These are phyloP conservation scores for Pythium biforme DNA, from an alignment of 352 stramenopile genomes.

Conservation along the genomic window DNA sequence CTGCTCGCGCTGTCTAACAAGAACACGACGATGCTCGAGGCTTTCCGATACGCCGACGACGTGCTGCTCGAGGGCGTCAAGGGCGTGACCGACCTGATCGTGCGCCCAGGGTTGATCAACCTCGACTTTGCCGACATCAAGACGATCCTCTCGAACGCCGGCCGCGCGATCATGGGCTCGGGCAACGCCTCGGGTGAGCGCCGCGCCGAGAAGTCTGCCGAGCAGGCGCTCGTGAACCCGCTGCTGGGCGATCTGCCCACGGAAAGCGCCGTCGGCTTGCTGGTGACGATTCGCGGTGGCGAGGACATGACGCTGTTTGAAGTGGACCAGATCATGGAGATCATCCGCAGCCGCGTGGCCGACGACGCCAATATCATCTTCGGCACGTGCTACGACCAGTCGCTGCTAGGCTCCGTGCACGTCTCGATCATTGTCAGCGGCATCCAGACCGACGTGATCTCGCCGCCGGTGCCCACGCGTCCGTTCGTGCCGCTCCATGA, in stretches of 20 bases:
- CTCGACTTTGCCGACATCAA: constrained; percentile 97
- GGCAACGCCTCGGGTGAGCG: constrained; percentile 70
- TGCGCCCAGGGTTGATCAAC: constrained; percentile 96
- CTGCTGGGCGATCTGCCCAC: constrained; percentile 93
- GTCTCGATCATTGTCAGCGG: constrained; percentile 89
- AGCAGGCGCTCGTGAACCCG: constrained; percentile 94
- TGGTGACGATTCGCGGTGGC: constrained; percentile 95
- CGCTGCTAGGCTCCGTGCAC: constrained; percentile 75
- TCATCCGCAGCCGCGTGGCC: constrained; percentile 74
- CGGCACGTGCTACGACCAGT: constrained; percentile 84
- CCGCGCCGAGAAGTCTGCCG: constrained; percentile 87
- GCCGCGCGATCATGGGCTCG: constrained; percentile 95
- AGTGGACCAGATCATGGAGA: constrained; percentile 88
- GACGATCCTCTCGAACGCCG: constrained; percentile 93
- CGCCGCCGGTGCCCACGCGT: constrained; percentile 57
- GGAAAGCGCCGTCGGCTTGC: constrained; percentile 89
- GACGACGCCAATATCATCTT: constrained; percentile 91
- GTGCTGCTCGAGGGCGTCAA: constrained; percentile 95
- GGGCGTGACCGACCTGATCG: constrained; percentile 95
- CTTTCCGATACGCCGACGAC: constrained; percentile 94
- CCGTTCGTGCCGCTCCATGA: constrained; percentile 46
- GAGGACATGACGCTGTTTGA: constrained; percentile 93
- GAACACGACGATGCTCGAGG: constrained; percentile 92
- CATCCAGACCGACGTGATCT: constrained; percentile 85
- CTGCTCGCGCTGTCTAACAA: constrained; percentile 91